These are phyloP conservation scores for Vitis amurensis DNA, from an alignment of 164 flowering plant genomes.

Conservation along the genomic window DNA sequence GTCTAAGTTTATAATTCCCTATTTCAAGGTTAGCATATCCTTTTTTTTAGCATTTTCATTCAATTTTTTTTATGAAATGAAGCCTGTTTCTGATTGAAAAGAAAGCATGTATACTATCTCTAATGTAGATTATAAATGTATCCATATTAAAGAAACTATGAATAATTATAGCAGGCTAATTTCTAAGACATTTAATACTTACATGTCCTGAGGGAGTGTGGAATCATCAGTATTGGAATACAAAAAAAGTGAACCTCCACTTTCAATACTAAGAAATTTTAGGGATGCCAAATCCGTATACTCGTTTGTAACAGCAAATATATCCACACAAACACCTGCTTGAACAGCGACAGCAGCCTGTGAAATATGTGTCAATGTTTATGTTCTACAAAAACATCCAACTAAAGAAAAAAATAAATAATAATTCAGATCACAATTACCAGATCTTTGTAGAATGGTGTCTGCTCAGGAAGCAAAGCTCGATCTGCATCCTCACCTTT, in stretches of 20 bases:
- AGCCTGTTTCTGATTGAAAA: no score
- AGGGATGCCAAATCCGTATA: slow-evolving; percentile 97
- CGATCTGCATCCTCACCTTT: slow-evolving; percentile 98
- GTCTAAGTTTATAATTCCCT: no score
- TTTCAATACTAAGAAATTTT: slow-evolving; percentile 94
- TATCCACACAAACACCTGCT: slow-evolving; percentile 98
- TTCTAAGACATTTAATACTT: slow-evolving; percentile 27
- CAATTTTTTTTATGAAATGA: no score
- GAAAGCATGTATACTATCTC: no score
- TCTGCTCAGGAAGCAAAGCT: slow-evolving; percentile 98
- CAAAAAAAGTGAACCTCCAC: slow-evolving; percentile 90
- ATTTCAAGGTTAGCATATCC: no score
- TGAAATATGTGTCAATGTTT: slow-evolving; percentile 30
- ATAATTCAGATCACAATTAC: slow-evolving; percentile 32
- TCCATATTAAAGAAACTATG: not conserved
- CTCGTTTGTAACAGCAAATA: slow-evolving; percentile 98
- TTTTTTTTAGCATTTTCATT: no score
- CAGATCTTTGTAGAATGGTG: slow-evolving; percentile 94
- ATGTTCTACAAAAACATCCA: slow-evolving; percentile 9
- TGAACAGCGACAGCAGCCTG: slow-evolving; percentile 99
- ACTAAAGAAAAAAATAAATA: not conserved
- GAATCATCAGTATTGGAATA: slow-evolving; percentile 95
- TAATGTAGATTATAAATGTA: no score
- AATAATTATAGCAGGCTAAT: not conserved
- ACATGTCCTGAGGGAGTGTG: slow-evolving; percentile 99